Conservation (phyloP, 805 yeast genomes). For the Middelhovenomyces tepae region DNA sequence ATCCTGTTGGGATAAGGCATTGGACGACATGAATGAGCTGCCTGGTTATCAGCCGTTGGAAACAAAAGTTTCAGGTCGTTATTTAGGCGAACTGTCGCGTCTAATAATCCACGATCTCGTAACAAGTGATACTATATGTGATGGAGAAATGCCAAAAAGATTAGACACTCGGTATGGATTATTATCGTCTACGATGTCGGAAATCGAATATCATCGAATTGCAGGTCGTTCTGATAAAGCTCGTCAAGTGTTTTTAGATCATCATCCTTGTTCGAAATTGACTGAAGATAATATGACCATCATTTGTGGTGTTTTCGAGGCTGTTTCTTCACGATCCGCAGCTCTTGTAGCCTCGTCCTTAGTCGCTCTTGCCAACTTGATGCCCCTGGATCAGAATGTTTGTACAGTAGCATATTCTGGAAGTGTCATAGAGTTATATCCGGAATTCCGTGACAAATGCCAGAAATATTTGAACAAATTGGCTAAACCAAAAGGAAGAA, state of each 20-base stretch:
- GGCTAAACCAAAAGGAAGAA: constrained; percentile 11
- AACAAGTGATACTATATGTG: constrained; percentile 30
- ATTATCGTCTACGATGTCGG: constrained; percentile 19
- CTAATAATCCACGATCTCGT: constrained; percentile 62
- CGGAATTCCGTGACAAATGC: constrained; percentile 21
- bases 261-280: constrained; percentile 9
- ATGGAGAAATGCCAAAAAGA: constrained; percentile 14
- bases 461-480: constrained; percentile 20
- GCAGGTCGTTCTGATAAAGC: constrained; percentile 16
- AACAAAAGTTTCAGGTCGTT: constrained; percentile 81
- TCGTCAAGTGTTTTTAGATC: constrained; percentile 14
- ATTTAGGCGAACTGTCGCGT: constrained; percentile 76
- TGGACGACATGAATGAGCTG: constrained; percentile 49
- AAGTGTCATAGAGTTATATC: constrained; percentile 26
- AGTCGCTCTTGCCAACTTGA: constrained; percentile 19
- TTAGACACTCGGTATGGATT: constrained; percentile 20
- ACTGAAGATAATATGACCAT: constrained; percentile 17
- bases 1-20: constrained; percentile 62
- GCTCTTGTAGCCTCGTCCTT: constrained; percentile 25
- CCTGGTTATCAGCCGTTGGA: constrained; percentile 84
- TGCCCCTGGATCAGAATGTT: constrained; percentile 12
- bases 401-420: constrained; percentile 25
- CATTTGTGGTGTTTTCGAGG: constrained; percentile 18
- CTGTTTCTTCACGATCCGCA: constrained; percentile 27
- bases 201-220: constrained; percentile 18